These are phyloP conservation scores for Moniliella sp. DNA, from an alignment of 1,284 basidiomycete genomes.

Conservation along the genomic window DNA sequence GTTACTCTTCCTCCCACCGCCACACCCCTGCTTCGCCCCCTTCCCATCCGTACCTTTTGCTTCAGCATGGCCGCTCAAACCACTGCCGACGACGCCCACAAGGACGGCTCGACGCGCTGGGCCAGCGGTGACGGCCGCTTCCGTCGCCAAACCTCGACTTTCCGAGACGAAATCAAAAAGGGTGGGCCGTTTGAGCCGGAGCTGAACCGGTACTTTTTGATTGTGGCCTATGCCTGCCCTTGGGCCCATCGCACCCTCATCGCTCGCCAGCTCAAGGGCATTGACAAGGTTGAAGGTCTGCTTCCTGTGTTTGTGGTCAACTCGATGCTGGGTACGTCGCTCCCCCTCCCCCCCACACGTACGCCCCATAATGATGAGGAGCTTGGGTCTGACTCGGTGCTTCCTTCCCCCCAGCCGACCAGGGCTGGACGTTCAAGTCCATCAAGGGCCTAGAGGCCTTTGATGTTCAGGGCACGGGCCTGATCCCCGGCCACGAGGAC, in stretches of 20 bases:
- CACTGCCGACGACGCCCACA: slow-evolving; percentile 1
- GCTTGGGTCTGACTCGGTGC: too few species aligned
- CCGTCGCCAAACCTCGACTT: slow-evolving; percentile 51
- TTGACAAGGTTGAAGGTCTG: slow-evolving; percentile 61
- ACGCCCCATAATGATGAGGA: too few species aligned
- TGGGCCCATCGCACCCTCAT: slow-evolving; percentile 87
- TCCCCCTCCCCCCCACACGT: too few species aligned
- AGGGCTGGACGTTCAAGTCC: slow-evolving; percentile 65
- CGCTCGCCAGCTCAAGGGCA: slow-evolving; percentile 66
- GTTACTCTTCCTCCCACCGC: too few species aligned
- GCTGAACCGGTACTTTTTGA: slow-evolving; percentile 42
- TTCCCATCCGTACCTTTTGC: too few species aligned
- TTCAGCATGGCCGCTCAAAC: neutral
- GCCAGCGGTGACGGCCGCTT: slow-evolving; percentile 55
- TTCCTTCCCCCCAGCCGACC: neutral
- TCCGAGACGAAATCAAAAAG: slow-evolving; percentile 44
- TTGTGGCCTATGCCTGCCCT: slow-evolving; percentile 37
- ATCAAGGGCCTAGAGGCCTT: slow-evolving; percentile 5
- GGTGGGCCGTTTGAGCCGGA: slow-evolving; percentile 60
- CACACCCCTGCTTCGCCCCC: too few species aligned
- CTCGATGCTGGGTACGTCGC: slow-evolving; percentile 56
- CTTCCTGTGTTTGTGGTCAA: slow-evolving; percentile 42
- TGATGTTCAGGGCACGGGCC: slow-evolving; percentile 17
- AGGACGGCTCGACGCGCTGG: slow-evolving; percentile 40
- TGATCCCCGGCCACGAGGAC: slow-evolving; percentile 21